A percentile compares a stretch with the other conserved stretches of the same genome.
These are phyloP conservation scores for Uncinocarpus reesii DNA, from an alignment of 2,329 filamentous ascomycete genomes.

Conservation along the genomic window DNA sequence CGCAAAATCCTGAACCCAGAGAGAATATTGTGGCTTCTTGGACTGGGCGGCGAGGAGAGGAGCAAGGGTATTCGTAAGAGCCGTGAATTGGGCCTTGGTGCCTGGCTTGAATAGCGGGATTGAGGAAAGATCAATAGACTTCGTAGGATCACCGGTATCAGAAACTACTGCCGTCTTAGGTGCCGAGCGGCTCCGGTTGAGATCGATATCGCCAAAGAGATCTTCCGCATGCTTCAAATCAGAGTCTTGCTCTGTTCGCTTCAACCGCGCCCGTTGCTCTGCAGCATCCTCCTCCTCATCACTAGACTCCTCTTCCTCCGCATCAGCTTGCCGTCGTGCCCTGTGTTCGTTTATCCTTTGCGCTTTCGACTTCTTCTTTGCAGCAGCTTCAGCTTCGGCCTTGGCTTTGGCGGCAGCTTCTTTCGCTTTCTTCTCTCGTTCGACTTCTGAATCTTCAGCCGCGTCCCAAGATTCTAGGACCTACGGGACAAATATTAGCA, in stretches of 20 bases:
- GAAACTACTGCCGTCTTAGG: slow-evolving; percentile 55
- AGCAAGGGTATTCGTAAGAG: slow-evolving; percentile 64
- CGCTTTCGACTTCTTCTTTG: slow-evolving; percentile 80
- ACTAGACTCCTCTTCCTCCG: slow-evolving; percentile 47
- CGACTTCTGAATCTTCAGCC: slow-evolving; percentile 90
- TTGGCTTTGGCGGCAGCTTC: slow-evolving; percentile 77
- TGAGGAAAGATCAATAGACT: slow-evolving; percentile 67
- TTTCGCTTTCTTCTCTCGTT: slow-evolving; percentile 89
- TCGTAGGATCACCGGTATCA: slow-evolving; percentile 61
- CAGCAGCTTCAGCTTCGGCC: slow-evolving; percentile 75
- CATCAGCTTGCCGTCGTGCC: slow-evolving; percentile 50
- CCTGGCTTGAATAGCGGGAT: slow-evolving; percentile 80
- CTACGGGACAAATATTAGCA: slow-evolving; percentile 37
- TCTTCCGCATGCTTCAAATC: slow-evolving; percentile 87
- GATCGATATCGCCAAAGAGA: slow-evolving; percentile 66
- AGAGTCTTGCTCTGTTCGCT: slow-evolving; percentile 70
- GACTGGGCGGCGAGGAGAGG: slow-evolving; percentile 64
- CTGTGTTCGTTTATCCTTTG: slow-evolving; percentile 76
- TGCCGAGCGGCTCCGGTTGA: slow-evolving; percentile 55
- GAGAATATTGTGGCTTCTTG: slow-evolving; percentile 81
- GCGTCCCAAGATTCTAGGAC: slow-evolving; percentile 96
- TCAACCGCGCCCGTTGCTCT: slow-evolving; percentile 62
- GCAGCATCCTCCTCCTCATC: slow-evolving; percentile 66
- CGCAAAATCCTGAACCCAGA: slow-evolving; percentile 84
- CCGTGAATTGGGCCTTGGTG: slow-evolving; percentile 76